These are phyloP conservation scores for Xylaria sp. DNA, from an alignment of 2,329 filamentous ascomycete species.

Conservation along the genomic window DNA sequence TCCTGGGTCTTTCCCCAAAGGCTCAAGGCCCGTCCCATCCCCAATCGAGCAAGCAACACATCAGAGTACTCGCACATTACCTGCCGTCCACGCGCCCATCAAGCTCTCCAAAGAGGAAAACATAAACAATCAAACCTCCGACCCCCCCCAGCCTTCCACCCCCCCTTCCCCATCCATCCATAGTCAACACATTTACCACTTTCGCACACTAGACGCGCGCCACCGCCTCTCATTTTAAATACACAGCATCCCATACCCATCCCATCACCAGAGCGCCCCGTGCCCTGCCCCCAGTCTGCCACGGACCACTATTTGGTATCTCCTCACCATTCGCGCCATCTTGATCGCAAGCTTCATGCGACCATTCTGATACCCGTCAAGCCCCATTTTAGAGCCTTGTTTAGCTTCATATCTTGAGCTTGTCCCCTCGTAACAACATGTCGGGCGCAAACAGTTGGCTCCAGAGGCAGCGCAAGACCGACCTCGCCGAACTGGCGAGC, in stretches of 20 bases:
- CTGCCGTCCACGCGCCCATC: conserved; percentile 12
- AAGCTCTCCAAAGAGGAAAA: conserved; percentile 25
- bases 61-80: neutral
- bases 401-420: conserved; percentile 28
- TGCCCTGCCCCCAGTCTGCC: conserved; percentile 23
- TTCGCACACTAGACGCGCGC: conserved; percentile 26
- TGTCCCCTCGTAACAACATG: conserved; percentile 55
- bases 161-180: conserved; percentile 24
- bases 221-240: conserved; percentile 18
- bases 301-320: conserved; percentile 31
- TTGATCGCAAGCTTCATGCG: conserved; percentile 43
- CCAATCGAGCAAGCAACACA: neutral
- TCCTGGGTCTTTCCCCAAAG: conserved; percentile 15
- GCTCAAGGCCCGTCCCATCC: conserved; percentile 16
- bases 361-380: conserved; percentile 37
- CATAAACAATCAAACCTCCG: conserved; percentile 27
- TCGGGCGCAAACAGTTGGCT: conserved; percentile 73
- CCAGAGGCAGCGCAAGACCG: conserved; percentile 79
- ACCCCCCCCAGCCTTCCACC: conserved; percentile 20
- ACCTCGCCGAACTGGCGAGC: conserved; percentile 76
- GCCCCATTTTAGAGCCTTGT: conserved; percentile 3
- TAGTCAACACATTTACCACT: conserved; percentile 21
- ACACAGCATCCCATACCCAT: neutral
- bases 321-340: conserved; percentile 35
- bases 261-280: conserved; percentile 4